These are phyloP conservation scores for Hansenula anomala DNA, from an alignment of 1,139 yeast species.

Conservation along the genomic window DNA sequence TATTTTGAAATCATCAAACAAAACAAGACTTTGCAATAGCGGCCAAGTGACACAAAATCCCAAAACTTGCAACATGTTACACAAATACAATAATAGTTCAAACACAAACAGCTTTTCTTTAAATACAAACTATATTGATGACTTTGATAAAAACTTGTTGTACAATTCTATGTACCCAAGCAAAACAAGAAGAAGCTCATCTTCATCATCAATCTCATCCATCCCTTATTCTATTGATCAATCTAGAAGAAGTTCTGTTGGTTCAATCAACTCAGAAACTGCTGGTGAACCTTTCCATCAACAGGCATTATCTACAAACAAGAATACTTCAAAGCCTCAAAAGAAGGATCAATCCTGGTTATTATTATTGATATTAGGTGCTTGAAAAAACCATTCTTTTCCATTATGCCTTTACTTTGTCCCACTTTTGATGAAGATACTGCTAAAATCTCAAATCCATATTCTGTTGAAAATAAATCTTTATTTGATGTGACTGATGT, in stretches of 20 bases:
- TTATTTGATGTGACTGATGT: no score
- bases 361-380: conserved; percentile 17
- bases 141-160: conserved; percentile 3
- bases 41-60: background rate
- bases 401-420: no score
- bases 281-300: no score
- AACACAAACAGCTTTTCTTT: background rate
- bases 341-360: conserved; percentile 22
- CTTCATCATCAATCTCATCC: background rate
- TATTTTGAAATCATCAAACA: no score
- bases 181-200: background rate
- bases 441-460: no score
- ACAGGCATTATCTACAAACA: no score
- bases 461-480: no score
- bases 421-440: no score
- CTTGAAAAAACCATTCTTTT: conserved; percentile 6
- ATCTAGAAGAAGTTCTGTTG: background rate
- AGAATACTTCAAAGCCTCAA: background rate
- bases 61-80: background rate
- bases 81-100: background rate
- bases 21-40: no score
- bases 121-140: conserved; percentile 4
- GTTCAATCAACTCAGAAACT: background rate
- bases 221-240: background rate
- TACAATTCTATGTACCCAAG: background rate